Conservation (phyloP, 306 rosid species). For the Prunus dulcis region DNA sequence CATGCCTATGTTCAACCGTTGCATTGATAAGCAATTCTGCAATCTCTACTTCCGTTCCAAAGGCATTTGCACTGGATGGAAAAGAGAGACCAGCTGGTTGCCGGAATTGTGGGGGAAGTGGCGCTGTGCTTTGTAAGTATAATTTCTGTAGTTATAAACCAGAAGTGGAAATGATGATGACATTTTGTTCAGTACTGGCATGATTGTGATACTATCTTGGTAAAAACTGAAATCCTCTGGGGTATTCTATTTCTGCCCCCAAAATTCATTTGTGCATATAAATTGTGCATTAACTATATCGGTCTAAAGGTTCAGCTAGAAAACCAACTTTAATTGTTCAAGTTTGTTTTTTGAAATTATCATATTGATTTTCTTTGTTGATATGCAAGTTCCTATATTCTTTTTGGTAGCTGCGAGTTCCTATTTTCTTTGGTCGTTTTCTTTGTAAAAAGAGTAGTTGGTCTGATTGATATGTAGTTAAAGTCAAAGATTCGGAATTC, state of each 20-base stretch:
- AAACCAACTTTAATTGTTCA: neutral
- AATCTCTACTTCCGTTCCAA: slow-evolving; percentile 24
- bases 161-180: neutral
- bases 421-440: neutral
- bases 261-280: neutral
- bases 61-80: slow-evolving; percentile 54
- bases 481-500: too few relatives aligned
- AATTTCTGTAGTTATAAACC: neutral
- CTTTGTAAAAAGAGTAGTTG: neutral
- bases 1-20: slow-evolving; percentile 62
- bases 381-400: neutral
- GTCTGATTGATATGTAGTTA: neutral
- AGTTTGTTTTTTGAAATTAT: neutral
- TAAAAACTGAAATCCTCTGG: neutral
- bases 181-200: neutral
- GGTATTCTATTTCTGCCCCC: neutral
- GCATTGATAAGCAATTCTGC: slow-evolving; percentile 39
- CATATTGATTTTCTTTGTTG: neutral
- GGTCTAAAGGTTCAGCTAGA: neutral
- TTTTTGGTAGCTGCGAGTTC: neutral
- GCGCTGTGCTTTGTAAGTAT: slow-evolving; percentile 77
- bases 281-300: neutral
- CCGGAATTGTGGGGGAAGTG: slow-evolving; percentile 86
- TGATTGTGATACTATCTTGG: neutral
- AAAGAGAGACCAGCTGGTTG: slow-evolving; percentile 67